Base-by-base conservation (phyloP, 1,139 yeast genomes). In the Groenewaldozyma auringiensis region DNA sequence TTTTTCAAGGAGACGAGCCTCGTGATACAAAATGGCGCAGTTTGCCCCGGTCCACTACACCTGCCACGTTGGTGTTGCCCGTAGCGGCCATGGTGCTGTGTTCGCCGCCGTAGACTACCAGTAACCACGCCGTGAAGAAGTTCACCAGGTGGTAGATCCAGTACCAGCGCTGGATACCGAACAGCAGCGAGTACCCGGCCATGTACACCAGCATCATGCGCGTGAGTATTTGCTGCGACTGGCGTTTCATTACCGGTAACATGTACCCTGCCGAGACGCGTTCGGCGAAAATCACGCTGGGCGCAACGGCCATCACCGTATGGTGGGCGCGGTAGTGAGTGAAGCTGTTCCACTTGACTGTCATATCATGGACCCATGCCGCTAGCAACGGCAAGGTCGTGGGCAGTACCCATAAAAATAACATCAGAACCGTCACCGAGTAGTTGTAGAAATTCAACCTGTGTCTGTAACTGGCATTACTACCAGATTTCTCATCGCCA, bases 121-220 rank as follows among this genome's bases (percentile, higher is more conserved):
- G 41, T 4, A 63, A 51, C 63, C 64, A 63, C 8, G 53, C 51
- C 9, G 57, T 48, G 40, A 63, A 53, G 20, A 58, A 42, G 48
- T 65, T 63, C 18, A 59, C 54, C 46, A 64, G 44, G 41, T 61
- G 58, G 44, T 66, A 65, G 35, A 65, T 47, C 60, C 63, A 56
- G 47, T 62, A 65, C 20, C 67, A 56, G 34, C 64, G 52, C 50
- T 59, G 59, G 27, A 63, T 52, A n/a, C 69, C 69, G 49, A 56
- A 59, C 22, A 63, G 43, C 35, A 59, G 45, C 2, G 62, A 55
- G 45, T 58, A 61, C n/a, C 51, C 37, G 3, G 60, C 54, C 33
- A 61, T 49, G 42, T 56, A 60, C 18, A 53, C 42, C 21, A 65
- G 51, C 46, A 60, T 47, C 3, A 50, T 40, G 27, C 54, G 48